These are phyloP conservation scores for Corymbia citriodora DNA, from an alignment of 441 rosid species.

Conservation along the genomic window DNA sequence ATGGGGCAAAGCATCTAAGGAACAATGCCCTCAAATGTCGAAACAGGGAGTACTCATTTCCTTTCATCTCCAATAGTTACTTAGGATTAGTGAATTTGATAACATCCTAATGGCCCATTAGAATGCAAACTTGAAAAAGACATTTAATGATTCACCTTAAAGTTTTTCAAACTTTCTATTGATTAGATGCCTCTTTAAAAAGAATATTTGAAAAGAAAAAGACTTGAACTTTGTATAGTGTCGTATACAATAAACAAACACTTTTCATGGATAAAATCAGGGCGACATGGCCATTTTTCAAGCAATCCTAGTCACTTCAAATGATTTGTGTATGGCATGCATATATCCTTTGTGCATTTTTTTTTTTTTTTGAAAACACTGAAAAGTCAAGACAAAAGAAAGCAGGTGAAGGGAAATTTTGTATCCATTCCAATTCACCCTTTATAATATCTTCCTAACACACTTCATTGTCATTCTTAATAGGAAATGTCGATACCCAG, in stretches of 20 bases:
- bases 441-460: too few species aligned
- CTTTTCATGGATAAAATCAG: too few species aligned
- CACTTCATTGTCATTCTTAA: too few species aligned
- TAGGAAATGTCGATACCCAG: rapidly evolving
- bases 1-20: background rate
- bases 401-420: background rate
- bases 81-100: too few species aligned
- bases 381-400: background rate
- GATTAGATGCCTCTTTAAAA: background rate
- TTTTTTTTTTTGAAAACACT: too few species aligned
- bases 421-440: background rate
- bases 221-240: background rate
- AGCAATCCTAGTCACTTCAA: background rate
- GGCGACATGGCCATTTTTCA: background rate
- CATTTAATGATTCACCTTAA: too few species aligned
- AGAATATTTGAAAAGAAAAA: background rate
- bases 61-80: too few species aligned
- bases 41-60: background rate
- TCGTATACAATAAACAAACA: background rate
- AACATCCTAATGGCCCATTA: too few species aligned
- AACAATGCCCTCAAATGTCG: background rate
- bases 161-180: too few species aligned
- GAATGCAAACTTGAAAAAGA: too few species aligned
- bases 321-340: background rate
- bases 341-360: too few species aligned